Evolutionary conservation across 108 stramenopile species (phyloP).

Genomic region (Nitzschia putrida): DNA sequence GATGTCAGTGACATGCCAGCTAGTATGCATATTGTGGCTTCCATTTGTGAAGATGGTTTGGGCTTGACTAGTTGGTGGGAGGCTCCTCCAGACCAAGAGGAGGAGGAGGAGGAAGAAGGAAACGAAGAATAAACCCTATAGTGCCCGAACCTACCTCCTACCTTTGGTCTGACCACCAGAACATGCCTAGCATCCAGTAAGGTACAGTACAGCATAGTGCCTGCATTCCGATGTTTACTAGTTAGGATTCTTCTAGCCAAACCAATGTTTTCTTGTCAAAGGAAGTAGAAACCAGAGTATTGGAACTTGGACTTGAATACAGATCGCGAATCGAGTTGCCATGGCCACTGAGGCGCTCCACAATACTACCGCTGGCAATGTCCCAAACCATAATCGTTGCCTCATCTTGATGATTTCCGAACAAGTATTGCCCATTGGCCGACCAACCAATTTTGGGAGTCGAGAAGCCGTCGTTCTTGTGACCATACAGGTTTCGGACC

Average conservation of each 20-base stretch:
- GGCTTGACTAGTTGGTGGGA: conserved; percentile 84
- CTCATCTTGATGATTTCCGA: conserved; percentile 81
- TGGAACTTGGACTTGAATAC: conserved; percentile 54
- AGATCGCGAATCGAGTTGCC: conserved; percentile 64
- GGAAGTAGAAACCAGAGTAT: conserved; percentile 74
- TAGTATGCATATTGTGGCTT: conserved; percentile 81
- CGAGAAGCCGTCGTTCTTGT: conserved; percentile 74
- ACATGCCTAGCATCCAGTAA: too few relatives aligned
- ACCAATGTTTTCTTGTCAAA: conserved; percentile 77
- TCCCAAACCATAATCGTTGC: conserved; percentile 77
- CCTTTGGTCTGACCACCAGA: too few relatives aligned
- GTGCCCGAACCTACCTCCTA: too few relatives aligned
- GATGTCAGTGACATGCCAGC: conserved; percentile 56
- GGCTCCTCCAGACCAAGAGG: conserved; percentile 48
- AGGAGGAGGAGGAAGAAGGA: conserved; percentile 53
- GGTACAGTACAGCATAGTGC: too few relatives aligned
- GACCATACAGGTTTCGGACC: conserved; percentile 81
- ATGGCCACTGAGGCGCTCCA: conserved; percentile 68
- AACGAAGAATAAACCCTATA: conserved; percentile 5
- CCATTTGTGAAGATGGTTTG: conserved; percentile 87
- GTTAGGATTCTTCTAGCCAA: conserved; percentile 43
- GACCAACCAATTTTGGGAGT: conserved; percentile 84
- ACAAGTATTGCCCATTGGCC: conserved; percentile 68
- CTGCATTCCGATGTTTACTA: neutral
- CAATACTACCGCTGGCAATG: conserved; percentile 69